Conservation (phyloP, 192 early-diverging fungal species). For the Coemansia sp. region DNA sequence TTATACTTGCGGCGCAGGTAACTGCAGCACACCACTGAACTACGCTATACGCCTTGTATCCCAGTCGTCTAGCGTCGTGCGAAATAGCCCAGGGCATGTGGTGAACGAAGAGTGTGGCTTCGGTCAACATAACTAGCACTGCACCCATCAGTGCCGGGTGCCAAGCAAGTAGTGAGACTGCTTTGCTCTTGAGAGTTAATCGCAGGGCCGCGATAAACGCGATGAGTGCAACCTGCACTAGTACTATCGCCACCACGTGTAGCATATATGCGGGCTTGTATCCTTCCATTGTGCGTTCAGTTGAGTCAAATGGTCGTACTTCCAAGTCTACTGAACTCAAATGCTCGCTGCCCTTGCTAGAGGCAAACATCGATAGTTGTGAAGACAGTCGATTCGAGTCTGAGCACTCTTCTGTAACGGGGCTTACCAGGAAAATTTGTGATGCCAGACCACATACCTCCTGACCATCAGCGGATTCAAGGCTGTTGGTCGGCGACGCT, state of each 20-base stretch:
- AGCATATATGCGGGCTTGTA: background rate
- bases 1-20: background rate
- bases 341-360: background rate
- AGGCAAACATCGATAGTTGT: background rate
- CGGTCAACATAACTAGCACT: slow-evolving; percentile 24
- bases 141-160: slow-evolving; percentile 35
- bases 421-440: background rate
- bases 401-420: background rate
- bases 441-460: background rate
- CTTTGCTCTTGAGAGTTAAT: background rate
- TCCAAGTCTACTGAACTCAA: background rate
- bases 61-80: background rate
- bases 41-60: background rate
- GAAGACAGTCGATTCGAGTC: background rate
- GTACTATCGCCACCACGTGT: background rate
- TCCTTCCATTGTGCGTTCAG: background rate
- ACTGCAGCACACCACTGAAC: background rate
- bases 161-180: slow-evolving; percentile 16
- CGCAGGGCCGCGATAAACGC: slow-evolving; percentile 16
- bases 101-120: slow-evolving; percentile 19
- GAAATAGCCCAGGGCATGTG: slow-evolving; percentile 16
- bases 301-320: background rate
- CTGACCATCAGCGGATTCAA: background rate
- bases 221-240: slow-evolving; percentile 10
- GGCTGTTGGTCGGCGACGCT: background rate